phyloP scores from a whole-genome alignment of 495 filamentous ascomycete species.

The Xylaria longipes region DNA sequence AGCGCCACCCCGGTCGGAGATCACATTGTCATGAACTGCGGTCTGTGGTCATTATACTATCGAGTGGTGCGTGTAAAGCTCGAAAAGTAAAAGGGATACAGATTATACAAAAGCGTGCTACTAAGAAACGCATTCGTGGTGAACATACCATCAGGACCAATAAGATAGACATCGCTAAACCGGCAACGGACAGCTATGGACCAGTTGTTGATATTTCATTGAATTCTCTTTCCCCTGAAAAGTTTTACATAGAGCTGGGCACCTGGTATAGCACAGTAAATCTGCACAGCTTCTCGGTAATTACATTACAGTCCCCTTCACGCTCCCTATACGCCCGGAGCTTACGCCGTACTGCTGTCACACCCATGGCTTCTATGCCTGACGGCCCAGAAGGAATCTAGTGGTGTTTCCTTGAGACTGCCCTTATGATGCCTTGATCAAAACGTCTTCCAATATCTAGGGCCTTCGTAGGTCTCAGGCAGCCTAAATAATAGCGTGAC shows the following conservation, averaged over 20 bases:
- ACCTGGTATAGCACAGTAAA: not conserved
- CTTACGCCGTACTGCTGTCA: not conserved
- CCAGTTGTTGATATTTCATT: not conserved
- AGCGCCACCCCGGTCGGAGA: not conserved
- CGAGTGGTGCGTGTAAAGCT: not conserved
- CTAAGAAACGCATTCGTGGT: not conserved
- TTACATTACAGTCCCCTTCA: not conserved
- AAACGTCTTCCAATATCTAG: too few relatives aligned
- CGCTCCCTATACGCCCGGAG: too few relatives aligned
- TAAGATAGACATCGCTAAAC: not conserved
- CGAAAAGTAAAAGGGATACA: too few relatives aligned
- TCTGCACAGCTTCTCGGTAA: not conserved
- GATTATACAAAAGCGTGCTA: not conserved
- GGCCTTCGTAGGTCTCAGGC: not conserved
- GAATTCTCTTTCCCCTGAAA: not conserved
- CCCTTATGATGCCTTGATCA: not conserved
- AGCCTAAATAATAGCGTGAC: not conserved
- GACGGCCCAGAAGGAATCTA: not conserved
- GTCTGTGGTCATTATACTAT: not conserved
- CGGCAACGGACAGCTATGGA: not conserved
- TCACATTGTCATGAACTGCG: not conserved
- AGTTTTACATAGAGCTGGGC: not conserved
- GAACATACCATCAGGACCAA: not conserved
- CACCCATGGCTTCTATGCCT: not conserved
- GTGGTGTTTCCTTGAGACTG: not conserved